phyloP scores from a whole-genome alignment of 129 eudicot genomes.

The Lonicera japonica region DNA sequence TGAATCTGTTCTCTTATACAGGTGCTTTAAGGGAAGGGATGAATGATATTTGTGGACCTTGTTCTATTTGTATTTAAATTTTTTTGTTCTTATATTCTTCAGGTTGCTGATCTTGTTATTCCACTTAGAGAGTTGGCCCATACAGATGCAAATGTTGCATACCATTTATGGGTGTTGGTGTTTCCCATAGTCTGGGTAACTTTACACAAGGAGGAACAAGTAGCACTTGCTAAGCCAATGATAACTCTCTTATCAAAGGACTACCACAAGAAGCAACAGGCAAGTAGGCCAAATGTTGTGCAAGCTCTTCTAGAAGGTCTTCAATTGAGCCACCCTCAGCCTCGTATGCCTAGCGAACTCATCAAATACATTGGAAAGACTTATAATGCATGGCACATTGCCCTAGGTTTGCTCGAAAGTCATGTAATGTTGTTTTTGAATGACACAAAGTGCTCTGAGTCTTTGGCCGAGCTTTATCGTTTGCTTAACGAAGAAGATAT shows the following conservation, averaged over 20 bases:
- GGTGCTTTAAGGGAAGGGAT: no score
- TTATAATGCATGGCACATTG: conserved; percentile 98
- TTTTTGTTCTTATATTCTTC: conserved; percentile 16
- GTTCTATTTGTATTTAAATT: conserved; percentile 9
- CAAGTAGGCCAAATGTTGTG: conserved; percentile 89
- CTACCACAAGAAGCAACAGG: conserved; percentile 95
- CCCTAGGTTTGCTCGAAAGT: conserved; percentile 83
- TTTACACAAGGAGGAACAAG: conserved; percentile 93
- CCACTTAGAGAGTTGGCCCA: conserved; percentile 95
- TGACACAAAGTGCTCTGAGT: conserved; percentile 92
- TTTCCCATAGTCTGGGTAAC: conserved; percentile 99
- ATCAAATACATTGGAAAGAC: conserved; percentile 98
- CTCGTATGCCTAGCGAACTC: conserved; percentile 98
- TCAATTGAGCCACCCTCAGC: conserved; percentile 97
- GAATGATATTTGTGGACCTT: not conserved
- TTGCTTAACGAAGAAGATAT: conserved; percentile 95
- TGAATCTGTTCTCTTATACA: no score
- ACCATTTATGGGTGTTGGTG: conserved; percentile 96
- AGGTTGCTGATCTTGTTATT: conserved; percentile 83
- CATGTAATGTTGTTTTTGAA: conserved; percentile 84
- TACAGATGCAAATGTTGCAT: conserved; percentile 95
- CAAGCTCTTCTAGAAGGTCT: conserved; percentile 99
- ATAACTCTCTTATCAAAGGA: conserved; percentile 82
- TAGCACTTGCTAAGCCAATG: conserved; percentile 93
- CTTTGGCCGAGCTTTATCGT: conserved; percentile 96